These are phyloP conservation scores for Starmerella scarabaei DNA, from an alignment of 805 yeast genomes.

Conservation along the genomic window DNA sequence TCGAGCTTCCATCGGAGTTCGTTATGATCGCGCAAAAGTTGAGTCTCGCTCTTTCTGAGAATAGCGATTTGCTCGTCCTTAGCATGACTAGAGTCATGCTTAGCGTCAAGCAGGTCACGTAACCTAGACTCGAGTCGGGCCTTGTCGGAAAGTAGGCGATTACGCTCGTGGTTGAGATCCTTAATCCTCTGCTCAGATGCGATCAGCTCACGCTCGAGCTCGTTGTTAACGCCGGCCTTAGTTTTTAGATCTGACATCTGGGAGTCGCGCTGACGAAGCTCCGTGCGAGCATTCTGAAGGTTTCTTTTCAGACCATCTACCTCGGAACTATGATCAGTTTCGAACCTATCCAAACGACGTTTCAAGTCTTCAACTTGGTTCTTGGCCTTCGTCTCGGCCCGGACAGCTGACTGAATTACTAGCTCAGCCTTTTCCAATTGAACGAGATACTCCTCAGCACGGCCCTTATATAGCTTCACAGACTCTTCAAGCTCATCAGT, in stretches of 20 bases:
- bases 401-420: conserved; percentile 47
- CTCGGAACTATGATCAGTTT: conserved; percentile 10
- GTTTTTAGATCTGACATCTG: conserved; percentile 4
- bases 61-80: conserved; percentile 30
- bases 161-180: conserved; percentile 51
- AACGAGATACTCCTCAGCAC: conserved; percentile 61
- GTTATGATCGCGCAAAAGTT: conserved; percentile 18
- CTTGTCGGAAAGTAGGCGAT: conserved; percentile 41
- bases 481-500: conserved; percentile 37
- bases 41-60: conserved; percentile 20
- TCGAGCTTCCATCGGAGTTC: conserved; percentile 21
- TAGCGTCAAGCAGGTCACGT: conserved; percentile 33
- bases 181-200: conserved; percentile 47
- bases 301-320: conserved; percentile 2
- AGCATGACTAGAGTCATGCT: conserved; percentile 17
- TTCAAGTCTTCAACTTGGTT: conserved; percentile 29
- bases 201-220: conserved; percentile 34
- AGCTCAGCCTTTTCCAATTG: conserved; percentile 71
- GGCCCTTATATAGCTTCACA: conserved; percentile 47
- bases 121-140: conserved; percentile 35
- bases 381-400: conserved; percentile 44
- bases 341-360: conserved; percentile 6
- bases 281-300: conserved; percentile 6
- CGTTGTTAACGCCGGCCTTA: conserved; percentile 3
- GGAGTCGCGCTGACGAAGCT: conserved; percentile 7